Conservation (phyloP, 176 grass and related monocot genomes). For the Triticum aestivum region IWGSC_CS_RefSeq_v2.1 NC_057799.1:519804448-519804947, state of each 20-base stretch:
- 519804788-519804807: background rate
- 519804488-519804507: constrained; percentile 45
- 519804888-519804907: background rate
- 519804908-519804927: background rate
- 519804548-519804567: constrained; percentile 8
- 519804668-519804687: background rate
- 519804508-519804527: constrained; percentile 34
- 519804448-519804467: background rate
- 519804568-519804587: background rate
- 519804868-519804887: background rate
- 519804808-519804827: background rate
- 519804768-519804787: background rate
- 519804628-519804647: background rate
- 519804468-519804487: background rate
- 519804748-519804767: background rate
- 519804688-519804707: background rate
- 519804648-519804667: background rate
- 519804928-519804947: background rate
- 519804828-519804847: background rate
- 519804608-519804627: background rate
- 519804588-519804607: background rate
- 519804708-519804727: background rate
- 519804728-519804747: background rate
- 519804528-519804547: background rate
- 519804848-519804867: background rate